Evolutionary conservation across 164 flowering plant genomes (phyloP), one percentile per base, ranked within the genome.

Genomic region (Tetracentron sinense): DNA sequence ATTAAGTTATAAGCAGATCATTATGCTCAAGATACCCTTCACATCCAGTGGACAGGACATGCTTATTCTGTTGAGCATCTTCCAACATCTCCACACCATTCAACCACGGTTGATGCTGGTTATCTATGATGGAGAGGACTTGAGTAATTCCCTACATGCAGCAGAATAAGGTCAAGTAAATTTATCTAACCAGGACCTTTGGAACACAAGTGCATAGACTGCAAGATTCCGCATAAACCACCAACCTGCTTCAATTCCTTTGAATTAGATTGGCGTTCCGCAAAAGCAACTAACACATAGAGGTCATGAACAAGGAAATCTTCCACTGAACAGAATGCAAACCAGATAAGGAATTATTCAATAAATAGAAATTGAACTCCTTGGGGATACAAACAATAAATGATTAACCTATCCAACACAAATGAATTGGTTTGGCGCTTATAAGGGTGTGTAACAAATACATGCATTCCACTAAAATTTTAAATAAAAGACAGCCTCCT

Each of bases 251-350:
- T 81, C 70, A 90, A 67, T 70, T 76, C 77, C 64, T 85, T 69
- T 26, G 87, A 66, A 4, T 38, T 51, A 29, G 76, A 54, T 15
- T 79, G 72, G 31, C 70, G 77, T 58, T 82, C 85, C 0, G 93
- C 86, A 48, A 68, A 78, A 42, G 80, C 81, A 54, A 56, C 73
- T 61, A 88, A 64, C 21, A 26, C 66, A 30, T 82, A 51, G 27
- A 87, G 72, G 62, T 91, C 97, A 57, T 78, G 85, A 16, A 85
- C 16, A 35, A 91, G 82, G 60, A 88, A 85, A 79, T 91, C 97
- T 74, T 88, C 93, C 46, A 85, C 97, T 88, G 83, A 74, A 72
- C 1, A 47, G 38, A 26, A 33, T 33, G 6, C 38, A 33, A 4
- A 4, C 4, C 8, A 8, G 38, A 4, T 4, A 33, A 4, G 8